A percentile compares a stretch with the other conserved stretches of the same genome.
Conservation (phyloP, 2,329 filamentous ascomycete genomes). For the Aspergillus awamori region DNA sequence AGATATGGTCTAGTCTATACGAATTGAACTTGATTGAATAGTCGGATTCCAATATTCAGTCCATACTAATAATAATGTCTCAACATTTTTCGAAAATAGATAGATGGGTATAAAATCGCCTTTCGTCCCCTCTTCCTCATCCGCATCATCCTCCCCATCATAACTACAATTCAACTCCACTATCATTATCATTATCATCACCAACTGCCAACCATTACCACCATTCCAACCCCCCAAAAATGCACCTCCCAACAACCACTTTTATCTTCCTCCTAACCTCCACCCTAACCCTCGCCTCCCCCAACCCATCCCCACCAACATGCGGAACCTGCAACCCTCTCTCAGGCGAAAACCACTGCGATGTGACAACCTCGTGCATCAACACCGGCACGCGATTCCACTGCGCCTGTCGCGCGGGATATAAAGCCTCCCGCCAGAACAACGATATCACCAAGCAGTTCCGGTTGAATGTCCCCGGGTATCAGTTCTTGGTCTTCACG, state of each 20-base stretch:
- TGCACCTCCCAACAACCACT: constrained; percentile 32
- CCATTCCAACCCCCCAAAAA: constrained; percentile 19
- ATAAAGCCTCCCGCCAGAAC: constrained; percentile 40
- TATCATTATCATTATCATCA: neutral
- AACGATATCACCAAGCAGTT: constrained; percentile 38
- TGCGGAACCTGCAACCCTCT: constrained; percentile 46
- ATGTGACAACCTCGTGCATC: constrained; percentile 50
- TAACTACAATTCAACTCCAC: neutral
- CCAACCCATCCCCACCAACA: constrained; percentile 20
- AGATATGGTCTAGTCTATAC: neutral
- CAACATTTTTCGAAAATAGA: neutral
- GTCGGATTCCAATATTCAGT: neutral
- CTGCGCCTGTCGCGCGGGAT: constrained; percentile 47
- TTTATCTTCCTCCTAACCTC: constrained; percentile 19
- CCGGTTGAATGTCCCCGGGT: constrained; percentile 42
- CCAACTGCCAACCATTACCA: neutral
- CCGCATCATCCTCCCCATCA: neutral
- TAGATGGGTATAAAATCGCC: neutral
- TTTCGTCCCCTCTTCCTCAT: neutral
- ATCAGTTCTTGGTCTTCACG: constrained; percentile 44
- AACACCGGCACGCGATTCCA: constrained; percentile 45
- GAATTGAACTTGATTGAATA: neutral
- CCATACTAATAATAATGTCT: neutral
- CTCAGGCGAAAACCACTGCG: constrained; percentile 45
- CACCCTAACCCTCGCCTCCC: constrained; percentile 27